These are phyloP conservation scores for Fraxinus velutina DNA, from an alignment of 305 asterid genomes.

Conservation along the genomic window DNA sequence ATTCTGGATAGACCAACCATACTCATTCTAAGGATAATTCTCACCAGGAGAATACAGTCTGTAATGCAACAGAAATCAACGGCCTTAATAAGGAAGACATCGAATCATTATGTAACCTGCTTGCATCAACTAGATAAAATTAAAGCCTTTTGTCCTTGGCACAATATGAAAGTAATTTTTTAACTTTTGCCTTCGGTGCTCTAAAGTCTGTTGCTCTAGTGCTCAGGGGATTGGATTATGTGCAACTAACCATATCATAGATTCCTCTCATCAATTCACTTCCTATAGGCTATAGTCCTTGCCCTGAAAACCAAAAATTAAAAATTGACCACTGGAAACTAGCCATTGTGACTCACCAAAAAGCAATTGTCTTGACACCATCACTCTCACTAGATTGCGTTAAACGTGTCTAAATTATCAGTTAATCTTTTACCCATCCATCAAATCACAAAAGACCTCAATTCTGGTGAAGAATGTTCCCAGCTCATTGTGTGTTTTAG, in stretches of 20 bases:
- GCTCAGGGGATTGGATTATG: neutral
- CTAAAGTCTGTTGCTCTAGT: neutral
- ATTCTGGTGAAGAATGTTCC: neutral
- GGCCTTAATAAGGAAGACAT: neutral
- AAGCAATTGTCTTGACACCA: neutral
- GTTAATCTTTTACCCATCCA: neutral
- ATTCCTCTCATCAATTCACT: neutral
- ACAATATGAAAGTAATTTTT: neutral
- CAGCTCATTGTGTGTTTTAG: neutral
- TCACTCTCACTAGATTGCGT: neutral
- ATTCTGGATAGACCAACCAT: neutral
- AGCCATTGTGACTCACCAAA: neutral
- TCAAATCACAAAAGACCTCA: neutral
- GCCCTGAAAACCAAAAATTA: neutral
- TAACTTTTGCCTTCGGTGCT: neutral
- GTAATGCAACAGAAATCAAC: neutral
- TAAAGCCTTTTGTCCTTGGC: neutral
- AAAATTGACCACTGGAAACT: neutral
- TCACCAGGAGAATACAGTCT: neutral
- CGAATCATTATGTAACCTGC: neutral
- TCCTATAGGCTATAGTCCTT: neutral
- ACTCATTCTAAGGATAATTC: neutral
- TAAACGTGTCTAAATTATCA: neutral
- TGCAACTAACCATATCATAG: neutral
- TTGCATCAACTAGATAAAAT: neutral